These are phyloP conservation scores for Rhodotorula babjevae DNA, from an alignment of 768 basidiomycete genomes.

Conservation along the genomic window DNA sequence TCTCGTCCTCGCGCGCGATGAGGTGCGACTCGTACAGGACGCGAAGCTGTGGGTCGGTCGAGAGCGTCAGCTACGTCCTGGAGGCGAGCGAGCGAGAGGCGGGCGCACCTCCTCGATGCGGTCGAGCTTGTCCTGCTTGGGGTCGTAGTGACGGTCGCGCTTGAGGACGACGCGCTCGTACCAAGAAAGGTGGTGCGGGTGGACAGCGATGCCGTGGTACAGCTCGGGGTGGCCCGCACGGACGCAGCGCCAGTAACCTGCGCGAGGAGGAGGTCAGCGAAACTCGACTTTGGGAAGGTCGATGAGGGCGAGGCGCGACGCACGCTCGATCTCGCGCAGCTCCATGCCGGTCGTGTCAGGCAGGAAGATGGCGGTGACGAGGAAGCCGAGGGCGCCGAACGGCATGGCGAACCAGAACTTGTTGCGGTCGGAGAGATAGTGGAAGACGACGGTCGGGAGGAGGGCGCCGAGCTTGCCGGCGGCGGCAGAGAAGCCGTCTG, in stretches of 20 bases:
- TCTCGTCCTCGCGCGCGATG: slow-evolving; percentile 21
- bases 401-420: slow-evolving; percentile 47
- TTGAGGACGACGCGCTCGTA: slow-evolving; percentile 48
- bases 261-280: too few species aligned
- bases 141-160: slow-evolving; percentile 45
- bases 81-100: not conserved
- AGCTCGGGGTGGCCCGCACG: slow-evolving; percentile 45
- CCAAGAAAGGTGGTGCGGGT: slow-evolving; percentile 47
- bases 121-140: slow-evolving; percentile 46
- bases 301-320: not conserved
- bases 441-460: slow-evolving; percentile 49
- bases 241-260: slow-evolving; percentile 43
- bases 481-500: slow-evolving; percentile 49
- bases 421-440: slow-evolving; percentile 45
- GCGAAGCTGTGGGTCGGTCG: slow-evolving; percentile 35
- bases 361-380: slow-evolving; percentile 42
- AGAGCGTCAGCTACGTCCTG: not conserved
- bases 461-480: slow-evolving; percentile 50
- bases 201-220: slow-evolving; percentile 51
- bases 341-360: slow-evolving; percentile 51
- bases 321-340: slow-evolving; percentile 49
- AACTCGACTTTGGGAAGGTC: not conserved
- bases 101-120: slow-evolving; percentile 44
- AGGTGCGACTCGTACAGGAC: slow-evolving; percentile 43
- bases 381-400: slow-evolving; percentile 44